These are phyloP conservation scores for Uromyces viciae-fabae DNA, from an alignment of 1,284 basidiomycete genomes.

Conservation along the genomic window DNA sequence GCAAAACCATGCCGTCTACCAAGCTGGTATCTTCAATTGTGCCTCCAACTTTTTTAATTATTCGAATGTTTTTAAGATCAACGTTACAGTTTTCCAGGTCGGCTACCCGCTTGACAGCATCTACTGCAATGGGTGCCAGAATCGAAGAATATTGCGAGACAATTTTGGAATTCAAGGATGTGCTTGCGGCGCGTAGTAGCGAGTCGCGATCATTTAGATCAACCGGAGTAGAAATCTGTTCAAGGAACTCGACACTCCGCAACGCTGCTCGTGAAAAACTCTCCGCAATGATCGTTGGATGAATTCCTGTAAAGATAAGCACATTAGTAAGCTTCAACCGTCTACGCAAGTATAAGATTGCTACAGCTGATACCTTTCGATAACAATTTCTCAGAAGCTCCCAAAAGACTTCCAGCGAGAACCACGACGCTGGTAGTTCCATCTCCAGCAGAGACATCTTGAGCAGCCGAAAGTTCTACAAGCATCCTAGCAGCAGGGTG, in stretches of 20 bases:
- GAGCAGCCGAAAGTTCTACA: slow-evolving; percentile 94
- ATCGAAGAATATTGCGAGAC: slow-evolving; percentile 98
- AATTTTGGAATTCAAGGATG: slow-evolving; percentile 97
- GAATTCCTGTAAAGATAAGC: slow-evolving; percentile 62
- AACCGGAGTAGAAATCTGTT: slow-evolving; percentile 86
- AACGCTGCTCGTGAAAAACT: slow-evolving; percentile 86
- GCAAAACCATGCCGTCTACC: slow-evolving; percentile 90
- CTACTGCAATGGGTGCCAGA: slow-evolving; percentile 92
- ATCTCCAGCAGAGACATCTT: slow-evolving; percentile 98
- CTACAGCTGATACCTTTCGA: slow-evolving; percentile 65
- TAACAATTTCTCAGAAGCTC: slow-evolving; percentile 94
- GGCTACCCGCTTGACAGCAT: slow-evolving; percentile 85
- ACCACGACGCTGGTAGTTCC: slow-evolving; percentile 99
- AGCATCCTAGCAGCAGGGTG: slow-evolving; percentile 99
- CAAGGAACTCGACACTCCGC: slow-evolving; percentile 90
- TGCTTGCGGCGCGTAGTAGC: slow-evolving; percentile 86
- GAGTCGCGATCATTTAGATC: slow-evolving; percentile 83
- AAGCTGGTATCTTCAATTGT: slow-evolving; percentile 99
- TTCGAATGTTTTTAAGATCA: slow-evolving; percentile 89
- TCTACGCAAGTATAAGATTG: neutral
- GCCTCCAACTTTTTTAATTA: slow-evolving; percentile 98
- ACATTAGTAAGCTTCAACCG: neutral
- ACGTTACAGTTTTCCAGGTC: slow-evolving; percentile 77
- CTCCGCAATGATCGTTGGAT: slow-evolving; percentile 96
- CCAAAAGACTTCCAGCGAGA: slow-evolving; percentile 84